Base-by-base conservation (phyloP, 2,329 filamentous ascomycete species). In the Monilinia polystroma region DNA sequence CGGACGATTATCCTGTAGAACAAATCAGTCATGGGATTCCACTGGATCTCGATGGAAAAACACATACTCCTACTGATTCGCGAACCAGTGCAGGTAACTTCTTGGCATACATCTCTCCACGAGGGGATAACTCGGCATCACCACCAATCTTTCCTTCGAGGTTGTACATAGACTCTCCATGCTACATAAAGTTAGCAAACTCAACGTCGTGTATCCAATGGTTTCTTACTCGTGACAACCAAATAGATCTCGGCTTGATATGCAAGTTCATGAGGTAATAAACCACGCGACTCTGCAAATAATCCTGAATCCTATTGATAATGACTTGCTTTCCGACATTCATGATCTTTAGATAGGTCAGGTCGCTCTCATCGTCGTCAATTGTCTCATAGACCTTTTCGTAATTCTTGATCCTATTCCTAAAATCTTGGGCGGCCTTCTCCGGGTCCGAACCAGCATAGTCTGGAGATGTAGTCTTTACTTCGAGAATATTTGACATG, bases 241-340 rank as follows among this genome's bases (percentile, higher is more conserved):
- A 99, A 72, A 99, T 96, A 4, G 93, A 96, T 66, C 95, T 87
- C 23, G 94, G 94, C 71, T 94, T 94, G 78, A 99, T 99, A 80
- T 99, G 95, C 51, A 99, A 84, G 77, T 98, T 99, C 89, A 98
- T 97, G 67, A 98, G 87, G 77, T 97, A 99, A 80, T 99, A 99
- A 56, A 99, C 94, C 55, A 99, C 89, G 67, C 95, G 89, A 78
- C 92, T 97, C 78, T 97, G 95, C 38, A 99, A 84, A 76, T 99
- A 99, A 79, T 99, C 95, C 76, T 93, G 90, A 75, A 99, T 97
- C 76, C 91, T 89, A 80, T 98, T 99, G 85, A 99, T 98, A 75
- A 98, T 95, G 76, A 98, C 93, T 76, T 96, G 92, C 72, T 92
- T 92, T 68, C 95, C 93, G 16, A 98, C 92, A 75, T 99, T 90